Percentiles rank a stretch among this genome's conserved stretches.
These are phyloP conservation scores for Pleurozium schreberi DNA, from an alignment of 225 moss, liverwort and hornwort genomes.

Conservation along the genomic window DNA sequence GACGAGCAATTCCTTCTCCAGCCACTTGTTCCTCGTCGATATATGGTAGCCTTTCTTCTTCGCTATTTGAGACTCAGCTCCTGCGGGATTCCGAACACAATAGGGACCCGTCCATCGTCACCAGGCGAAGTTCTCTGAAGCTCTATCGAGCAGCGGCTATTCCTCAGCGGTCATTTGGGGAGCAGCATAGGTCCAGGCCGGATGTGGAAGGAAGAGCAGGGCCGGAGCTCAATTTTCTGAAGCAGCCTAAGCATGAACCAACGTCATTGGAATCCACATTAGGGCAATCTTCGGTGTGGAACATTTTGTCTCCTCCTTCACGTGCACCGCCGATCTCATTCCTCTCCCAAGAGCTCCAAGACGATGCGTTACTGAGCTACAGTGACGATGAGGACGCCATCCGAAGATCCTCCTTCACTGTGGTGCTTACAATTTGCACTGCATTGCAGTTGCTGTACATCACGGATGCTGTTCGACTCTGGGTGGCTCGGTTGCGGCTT, in stretches of 20 bases:
- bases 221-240: constrained; percentile 23
- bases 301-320: constrained; percentile 10
- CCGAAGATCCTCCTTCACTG: constrained; percentile 34
- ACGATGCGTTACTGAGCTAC: constrained; percentile 5
- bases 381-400: constrained; percentile 27
- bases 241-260: constrained; percentile 16
- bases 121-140: constrained; percentile 11
- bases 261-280: constrained; percentile 13
- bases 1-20: constrained; percentile 15
- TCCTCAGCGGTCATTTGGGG: constrained; percentile 38
- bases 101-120: background rate
- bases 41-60: background rate
- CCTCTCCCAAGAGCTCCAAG: constrained; percentile 26
- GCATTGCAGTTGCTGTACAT: constrained; percentile 59
- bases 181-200: constrained; percentile 25
- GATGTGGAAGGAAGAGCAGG: constrained; percentile 29
- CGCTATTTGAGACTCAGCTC: constrained; percentile 3
- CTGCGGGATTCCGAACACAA: background rate
- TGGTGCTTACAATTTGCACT: constrained; percentile 48
- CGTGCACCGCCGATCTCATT: constrained; percentile 22
- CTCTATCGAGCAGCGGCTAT: constrained; percentile 27
- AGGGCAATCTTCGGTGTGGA: constrained; percentile 22
- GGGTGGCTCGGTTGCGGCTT: constrained; percentile 58
- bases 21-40: constrained; percentile 1
- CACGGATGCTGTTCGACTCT: constrained; percentile 46